These are phyloP conservation scores for Protomyces lactucae-debilis DNA, from an alignment of 1,139 yeast species.

Conservation along the genomic window DNA sequence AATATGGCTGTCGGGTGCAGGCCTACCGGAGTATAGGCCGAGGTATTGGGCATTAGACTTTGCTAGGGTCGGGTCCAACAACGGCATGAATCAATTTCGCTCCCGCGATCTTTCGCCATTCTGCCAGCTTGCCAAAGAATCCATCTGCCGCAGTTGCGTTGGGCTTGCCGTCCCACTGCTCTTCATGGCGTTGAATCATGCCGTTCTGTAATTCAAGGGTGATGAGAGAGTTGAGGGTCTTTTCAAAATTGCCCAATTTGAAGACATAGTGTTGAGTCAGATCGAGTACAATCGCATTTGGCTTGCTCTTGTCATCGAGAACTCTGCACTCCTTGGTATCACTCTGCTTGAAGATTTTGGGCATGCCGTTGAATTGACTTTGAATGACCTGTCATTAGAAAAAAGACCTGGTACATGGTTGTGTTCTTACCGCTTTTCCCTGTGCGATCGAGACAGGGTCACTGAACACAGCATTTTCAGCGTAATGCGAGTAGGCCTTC, in stretches of 20 bases:
- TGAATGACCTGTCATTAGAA: conserved; percentile 6
- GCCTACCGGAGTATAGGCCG: neutral
- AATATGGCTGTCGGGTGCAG: no score
- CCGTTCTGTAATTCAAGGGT: conserved; percentile 19
- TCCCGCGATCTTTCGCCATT: conserved; percentile 9
- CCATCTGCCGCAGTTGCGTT: conserved; percentile 11
- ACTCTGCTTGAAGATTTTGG: conserved; percentile 14
- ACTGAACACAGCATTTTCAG: conserved; percentile 19
- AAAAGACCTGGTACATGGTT: neutral
- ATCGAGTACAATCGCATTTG: conserved; percentile 8
- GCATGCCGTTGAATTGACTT: conserved; percentile 25
- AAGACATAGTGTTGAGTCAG: conserved; percentile 25
- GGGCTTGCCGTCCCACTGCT: conserved; percentile 25
- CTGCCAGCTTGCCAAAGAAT: conserved; percentile 20
- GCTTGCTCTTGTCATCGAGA: conserved; percentile 20
- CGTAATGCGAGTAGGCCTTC: conserved; percentile 17
- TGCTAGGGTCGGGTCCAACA: conserved; percentile 17
- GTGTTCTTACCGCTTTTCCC: neutral
- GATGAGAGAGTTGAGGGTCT: conserved; percentile 16
- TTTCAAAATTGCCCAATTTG: conserved; percentile 19
- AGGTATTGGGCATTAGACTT: neutral
- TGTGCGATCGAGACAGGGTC: conserved; percentile 9
- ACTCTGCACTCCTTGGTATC: conserved; percentile 22
- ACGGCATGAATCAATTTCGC: conserved; percentile 19
- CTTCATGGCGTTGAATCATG: conserved; percentile 24